Percentiles rank a stretch among this genome's conserved stretches.
These are phyloP conservation scores for Austroboletus novae-zelandiae DNA, from an alignment of 1,284 basidiomycete genomes.

Conservation along the genomic window DNA sequence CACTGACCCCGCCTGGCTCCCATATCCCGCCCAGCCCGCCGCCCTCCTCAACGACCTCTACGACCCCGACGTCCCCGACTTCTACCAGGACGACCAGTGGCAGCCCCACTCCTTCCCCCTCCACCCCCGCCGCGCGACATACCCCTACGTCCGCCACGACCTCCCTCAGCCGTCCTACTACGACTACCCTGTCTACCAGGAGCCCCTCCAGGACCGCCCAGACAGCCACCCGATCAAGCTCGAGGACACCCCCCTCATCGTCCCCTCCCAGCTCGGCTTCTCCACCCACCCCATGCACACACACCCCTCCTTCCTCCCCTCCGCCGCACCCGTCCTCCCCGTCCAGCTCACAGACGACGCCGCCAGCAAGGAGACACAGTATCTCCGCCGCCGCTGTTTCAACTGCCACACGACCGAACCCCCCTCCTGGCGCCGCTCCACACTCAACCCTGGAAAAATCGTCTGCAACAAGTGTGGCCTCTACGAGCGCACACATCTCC, in stretches of 20 bases:
- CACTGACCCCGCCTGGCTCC: constrained; percentile 27
- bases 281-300: constrained; percentile 23
- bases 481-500: constrained; percentile 80
- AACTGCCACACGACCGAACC: constrained; percentile 88
- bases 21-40: constrained; percentile 40
- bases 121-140: constrained; percentile 64
- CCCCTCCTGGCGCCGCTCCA: constrained; percentile 79
- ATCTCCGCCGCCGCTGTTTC: constrained; percentile 78
- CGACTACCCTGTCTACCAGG: constrained; percentile 27
- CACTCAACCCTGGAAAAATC: constrained; percentile 84
- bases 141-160: constrained; percentile 70
- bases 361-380: constrained; percentile 82
- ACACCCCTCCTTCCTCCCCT: constrained; percentile 32
- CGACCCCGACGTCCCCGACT: constrained; percentile 40
- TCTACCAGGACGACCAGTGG: constrained; percentile 42
- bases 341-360: constrained; percentile 86
- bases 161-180: constrained; percentile 38
- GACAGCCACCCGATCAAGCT: constrained; percentile 54
- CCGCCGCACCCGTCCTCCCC: constrained; percentile 45
- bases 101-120: constrained; percentile 49
- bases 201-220: constrained; percentile 31
- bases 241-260: constrained; percentile 60
- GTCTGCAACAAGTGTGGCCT: constrained; percentile 88
- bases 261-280: constrained; percentile 53
- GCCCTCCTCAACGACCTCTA: constrained; percentile 71